Conservation (phyloP, 2,329 filamentous ascomycete genomes). For the Penicillium sp. region DNA sequence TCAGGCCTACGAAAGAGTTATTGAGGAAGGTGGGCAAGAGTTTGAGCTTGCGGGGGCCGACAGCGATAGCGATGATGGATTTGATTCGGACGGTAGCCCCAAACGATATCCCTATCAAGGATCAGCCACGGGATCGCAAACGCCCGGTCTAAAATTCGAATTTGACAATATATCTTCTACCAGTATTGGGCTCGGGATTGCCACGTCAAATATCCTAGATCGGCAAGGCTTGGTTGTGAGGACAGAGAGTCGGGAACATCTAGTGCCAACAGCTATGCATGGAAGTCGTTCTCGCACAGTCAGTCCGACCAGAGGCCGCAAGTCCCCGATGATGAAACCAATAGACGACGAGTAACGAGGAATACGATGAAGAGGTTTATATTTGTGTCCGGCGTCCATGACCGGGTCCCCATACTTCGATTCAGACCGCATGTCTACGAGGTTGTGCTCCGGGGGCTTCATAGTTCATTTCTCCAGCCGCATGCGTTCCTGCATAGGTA, state of each 20-base stretch:
- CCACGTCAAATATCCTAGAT: conserved; percentile 46
- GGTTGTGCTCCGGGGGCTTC: too few relatives aligned
- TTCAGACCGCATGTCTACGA: too few relatives aligned
- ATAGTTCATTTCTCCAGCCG: too few relatives aligned
- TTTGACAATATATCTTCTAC: conserved; percentile 39
- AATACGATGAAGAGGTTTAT: neutral
- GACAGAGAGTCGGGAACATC: conserved; percentile 79
- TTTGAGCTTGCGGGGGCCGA: conserved; percentile 73
- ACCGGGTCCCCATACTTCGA: neutral
- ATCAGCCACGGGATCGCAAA: conserved; percentile 20
- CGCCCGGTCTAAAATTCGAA: conserved; percentile 34
- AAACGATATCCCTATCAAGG: conserved; percentile 30
- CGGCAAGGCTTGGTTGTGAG: conserved; percentile 71
- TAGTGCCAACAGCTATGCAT: conserved; percentile 55
- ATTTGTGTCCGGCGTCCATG: neutral
- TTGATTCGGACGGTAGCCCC: conserved; percentile 52
- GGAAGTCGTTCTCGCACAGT: conserved; percentile 42
- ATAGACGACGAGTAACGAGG: conserved; percentile 25
- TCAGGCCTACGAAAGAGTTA: conserved; percentile 72
- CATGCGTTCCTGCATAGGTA: too few relatives aligned
- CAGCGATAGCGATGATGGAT: conserved; percentile 48
- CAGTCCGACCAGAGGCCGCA: conserved; percentile 45
- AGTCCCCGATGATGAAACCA: conserved; percentile 34
- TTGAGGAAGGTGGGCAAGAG: conserved; percentile 71
- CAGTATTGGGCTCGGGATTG: conserved; percentile 34